Evolutionary conservation across 768 basidiomycete genomes (phyloP), one percentile per base, ranked within the genome.

Genomic region (Mrakia gelida): DNA sequence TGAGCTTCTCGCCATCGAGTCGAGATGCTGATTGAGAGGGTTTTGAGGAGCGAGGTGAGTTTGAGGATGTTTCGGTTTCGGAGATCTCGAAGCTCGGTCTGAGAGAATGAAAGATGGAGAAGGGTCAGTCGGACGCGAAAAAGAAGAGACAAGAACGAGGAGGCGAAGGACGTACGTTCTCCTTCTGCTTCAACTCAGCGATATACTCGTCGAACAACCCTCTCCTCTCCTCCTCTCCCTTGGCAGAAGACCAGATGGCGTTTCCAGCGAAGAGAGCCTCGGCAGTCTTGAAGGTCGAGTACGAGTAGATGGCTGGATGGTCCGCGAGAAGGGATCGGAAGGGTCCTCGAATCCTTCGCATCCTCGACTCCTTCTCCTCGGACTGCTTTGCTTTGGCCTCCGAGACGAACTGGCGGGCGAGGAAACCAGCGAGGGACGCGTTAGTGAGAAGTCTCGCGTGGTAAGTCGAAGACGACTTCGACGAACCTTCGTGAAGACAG

Each of bases 121-220:
- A 21, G 26, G 18, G 49, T 52, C 49, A 52, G 49, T 52, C 49
- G 18, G 49, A 52, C 49, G 3, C 26, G 30, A 30, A 3, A 5
- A 0, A 26, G 34, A 1, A 52, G 26, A 21, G 16, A 45, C 43
- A 74, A 13, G 32, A 2, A 11, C 4, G 1, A 7, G 71, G 3
- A 61, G 54, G 38, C 7, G 43, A 30, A 26, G 32, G 11, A 77
- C 71, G 30, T 15, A 78, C 93, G 88, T 93, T 90, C 87, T 98
- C 95, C 77, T 91, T 90, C 75, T 91, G 89, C 85, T 92, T 93
- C 76, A 98, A 87, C 81, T 94, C 94, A 8, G 87, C 80, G 4
- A 96, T 90, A 82, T 95, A 95, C 84, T 98, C 97, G 75, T 97
- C 94, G 76, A 98, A 95, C 77, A 99, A 89, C 68, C 92, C 87